These are phyloP conservation scores for Alternaria arborescens DNA, from an alignment of 2,329 filamentous ascomycete species.

Conservation along the genomic window DNA sequence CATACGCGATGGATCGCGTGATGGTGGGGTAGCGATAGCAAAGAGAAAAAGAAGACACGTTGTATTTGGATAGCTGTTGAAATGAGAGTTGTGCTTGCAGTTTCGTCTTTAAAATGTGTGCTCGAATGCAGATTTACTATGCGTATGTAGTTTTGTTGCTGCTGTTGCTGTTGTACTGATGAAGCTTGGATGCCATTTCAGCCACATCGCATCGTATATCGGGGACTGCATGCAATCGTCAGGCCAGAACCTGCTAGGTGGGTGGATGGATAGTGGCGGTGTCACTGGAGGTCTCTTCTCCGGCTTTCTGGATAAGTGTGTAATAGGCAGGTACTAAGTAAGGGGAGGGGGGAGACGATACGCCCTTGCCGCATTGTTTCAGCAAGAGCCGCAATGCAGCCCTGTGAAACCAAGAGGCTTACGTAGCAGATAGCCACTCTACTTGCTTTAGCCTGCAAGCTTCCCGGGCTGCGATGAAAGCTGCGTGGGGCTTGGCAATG, in stretches of 20 bases:
- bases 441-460: background rate
- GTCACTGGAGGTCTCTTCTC: too few relatives aligned
- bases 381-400: conserved; percentile 27
- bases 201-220: background rate
- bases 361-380: conserved; percentile 9
- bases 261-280: too few relatives aligned
- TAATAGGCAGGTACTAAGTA: too few relatives aligned
- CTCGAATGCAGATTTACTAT: too few relatives aligned
- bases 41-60: background rate
- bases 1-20: background rate
- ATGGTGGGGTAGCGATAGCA: background rate
- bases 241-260: too few relatives aligned
- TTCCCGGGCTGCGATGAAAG: background rate
- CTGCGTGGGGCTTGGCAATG: conserved; percentile 37
- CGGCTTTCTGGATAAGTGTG: too few relatives aligned
- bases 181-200: background rate
- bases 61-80: background rate
- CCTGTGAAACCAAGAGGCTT: background rate
- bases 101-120: too few relatives aligned
- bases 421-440: background rate
- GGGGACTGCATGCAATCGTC: too few relatives aligned
- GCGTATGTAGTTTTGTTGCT: background rate
- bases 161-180: too few relatives aligned
- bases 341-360: background rate
- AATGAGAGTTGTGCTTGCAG: background rate